A percentile compares a stretch with the other conserved stretches of the same genome.
phyloP scores from a whole-genome alignment of 2,329 filamentous ascomycete genomes.

The Thielaviopsis ethacetica region DNA sequence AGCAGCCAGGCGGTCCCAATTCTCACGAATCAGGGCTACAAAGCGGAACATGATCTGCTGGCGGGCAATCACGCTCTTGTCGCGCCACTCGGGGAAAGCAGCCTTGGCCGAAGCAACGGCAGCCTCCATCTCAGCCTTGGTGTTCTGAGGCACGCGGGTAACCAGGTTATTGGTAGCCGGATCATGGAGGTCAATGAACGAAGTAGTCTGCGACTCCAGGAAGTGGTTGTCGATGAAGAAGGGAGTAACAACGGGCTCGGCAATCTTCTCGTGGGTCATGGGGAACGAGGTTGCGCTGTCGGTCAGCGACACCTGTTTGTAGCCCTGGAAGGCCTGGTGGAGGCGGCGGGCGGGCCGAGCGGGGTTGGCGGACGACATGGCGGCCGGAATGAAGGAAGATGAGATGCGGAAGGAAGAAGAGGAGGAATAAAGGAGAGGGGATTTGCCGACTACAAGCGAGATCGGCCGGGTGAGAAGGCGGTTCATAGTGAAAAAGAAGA shows the following conservation, averaged over 20 bases:
- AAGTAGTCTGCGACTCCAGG: slow-evolving; percentile 45
- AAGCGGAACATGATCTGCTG: slow-evolving; percentile 86
- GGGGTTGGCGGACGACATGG: slow-evolving; percentile 16
- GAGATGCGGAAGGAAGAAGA: background rate
- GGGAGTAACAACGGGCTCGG: slow-evolving; percentile 51
- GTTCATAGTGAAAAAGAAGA: slow-evolving; percentile 3
- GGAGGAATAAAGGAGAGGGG: background rate
- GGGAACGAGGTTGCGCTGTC: slow-evolving; percentile 47
- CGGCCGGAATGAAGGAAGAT: slow-evolving; percentile 4
- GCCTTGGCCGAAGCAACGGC: slow-evolving; percentile 60
- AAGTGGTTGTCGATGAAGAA: slow-evolving; percentile 77
- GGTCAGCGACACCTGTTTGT: slow-evolving; percentile 26
- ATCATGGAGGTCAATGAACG: slow-evolving; percentile 68
- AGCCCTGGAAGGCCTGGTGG: slow-evolving; percentile 21
- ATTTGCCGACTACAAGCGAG: slow-evolving; percentile 2
- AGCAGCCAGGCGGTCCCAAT: slow-evolving; percentile 71
- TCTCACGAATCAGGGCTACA: slow-evolving; percentile 60
- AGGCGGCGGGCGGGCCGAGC: slow-evolving; percentile 35
- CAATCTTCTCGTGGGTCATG: slow-evolving; percentile 54
- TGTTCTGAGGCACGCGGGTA: slow-evolving; percentile 69
- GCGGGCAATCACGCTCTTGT: slow-evolving; percentile 53
- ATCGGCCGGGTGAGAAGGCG: slow-evolving; percentile 4
- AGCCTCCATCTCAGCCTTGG: slow-evolving; percentile 57
- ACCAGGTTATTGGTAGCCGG: slow-evolving; percentile 76
- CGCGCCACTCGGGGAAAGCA: slow-evolving; percentile 59